These are phyloP conservation scores for Rasamsonia emersonii DNA, from an alignment of 2,329 filamentous ascomycete genomes.

Conservation along the genomic window DNA sequence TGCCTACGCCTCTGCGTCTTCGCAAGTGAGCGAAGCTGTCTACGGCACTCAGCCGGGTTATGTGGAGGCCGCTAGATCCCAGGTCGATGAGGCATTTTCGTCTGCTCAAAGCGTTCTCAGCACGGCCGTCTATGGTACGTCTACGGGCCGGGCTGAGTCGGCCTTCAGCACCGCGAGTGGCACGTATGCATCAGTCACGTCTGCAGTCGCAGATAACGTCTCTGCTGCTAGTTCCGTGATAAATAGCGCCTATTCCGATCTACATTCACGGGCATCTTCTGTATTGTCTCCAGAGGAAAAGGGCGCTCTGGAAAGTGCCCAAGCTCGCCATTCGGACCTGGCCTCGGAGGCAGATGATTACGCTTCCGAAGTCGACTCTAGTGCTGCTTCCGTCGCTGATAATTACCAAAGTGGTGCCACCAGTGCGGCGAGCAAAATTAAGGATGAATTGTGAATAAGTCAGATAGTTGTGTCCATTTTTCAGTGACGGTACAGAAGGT, in stretches of 20 bases:
- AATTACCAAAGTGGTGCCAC: slow-evolving; percentile 40
- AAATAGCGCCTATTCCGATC: slow-evolving; percentile 1
- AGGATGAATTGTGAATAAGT: slow-evolving; percentile 42
- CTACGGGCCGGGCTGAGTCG: slow-evolving; percentile 40
- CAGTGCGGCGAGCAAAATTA: slow-evolving; percentile 36
- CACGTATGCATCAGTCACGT: slow-evolving; percentile 38
- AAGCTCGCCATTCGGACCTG: slow-evolving; percentile 22
- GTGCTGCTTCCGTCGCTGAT: slow-evolving; percentile 35
- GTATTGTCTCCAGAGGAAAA: slow-evolving; percentile 3
- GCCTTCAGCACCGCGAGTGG: slow-evolving; percentile 36
- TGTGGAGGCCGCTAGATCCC: slow-evolving; percentile 45
- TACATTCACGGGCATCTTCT: slow-evolving; percentile 2
- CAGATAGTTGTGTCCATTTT: neutral
- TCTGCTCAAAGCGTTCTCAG: slow-evolving; percentile 49
- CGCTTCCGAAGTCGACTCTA: slow-evolving; percentile 26
- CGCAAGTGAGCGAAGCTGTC: slow-evolving; percentile 45
- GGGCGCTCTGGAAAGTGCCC: slow-evolving; percentile 27
- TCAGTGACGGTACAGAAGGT: neutral
- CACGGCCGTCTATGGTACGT: slow-evolving; percentile 49
- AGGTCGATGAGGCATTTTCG: slow-evolving; percentile 45
- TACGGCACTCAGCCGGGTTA: slow-evolving; percentile 48
- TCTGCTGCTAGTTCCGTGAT: slow-evolving; percentile 4
- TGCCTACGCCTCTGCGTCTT: slow-evolving; percentile 31
- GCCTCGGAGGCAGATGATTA: slow-evolving; percentile 24
- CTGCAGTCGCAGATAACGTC: slow-evolving; percentile 31